Base-by-base conservation (phyloP, 805 yeast genomes). In the Debaryomyces maramus region DNA sequence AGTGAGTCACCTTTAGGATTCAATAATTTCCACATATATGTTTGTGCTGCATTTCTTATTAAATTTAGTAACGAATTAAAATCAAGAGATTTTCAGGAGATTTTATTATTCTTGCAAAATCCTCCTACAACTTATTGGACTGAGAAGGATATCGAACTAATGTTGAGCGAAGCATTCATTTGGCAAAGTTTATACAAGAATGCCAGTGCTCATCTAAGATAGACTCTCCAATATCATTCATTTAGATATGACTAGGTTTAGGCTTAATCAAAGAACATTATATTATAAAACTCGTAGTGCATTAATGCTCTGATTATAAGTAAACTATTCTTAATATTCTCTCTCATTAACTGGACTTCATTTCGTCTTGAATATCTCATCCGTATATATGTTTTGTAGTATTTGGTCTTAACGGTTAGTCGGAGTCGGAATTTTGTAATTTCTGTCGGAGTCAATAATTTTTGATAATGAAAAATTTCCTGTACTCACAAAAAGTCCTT, bases 181-280 rank as follows among this genome's bases (percentile, higher is more conserved):
- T 93, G 97, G 97, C 97, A 90, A 65, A 81, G 91, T 39, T 69
- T 93, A 28, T 93, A 88, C 60, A 88, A 87, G 57, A 85, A 88
- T 58, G 96, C 96, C 4, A 68, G 84, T 14, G 97, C 97, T 1
- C 97, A 90, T 63, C 73, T 90, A 58, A 76, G 83, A 32, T 61
- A 43, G 40, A 9, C 16, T 18, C 23, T 7, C 13, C 31, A 11
- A 7, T n/a, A n/a, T n/a, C n/a, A n/a, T n/a, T n/a, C n/a, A n/a
- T n/a, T n/a, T n/a, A n/a, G n/a, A n/a, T n/a, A n/a, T n/a, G n/a
- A n/a, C n/a, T n/a, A n/a, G n/a, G n/a, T n/a, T n/a, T n/a, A n/a
- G n/a, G n/a, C n/a, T n/a, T n/a, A n/a, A n/a, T n/a, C n/a, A n/a
- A n/a, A n/a, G n/a, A n/a, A n/a, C n/a, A n/a, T n/a, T n/a, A n/a